phyloP scores from a whole-genome alignment of 2,329 filamentous ascomycete genomes.

The Beauveria sp. region DNA sequence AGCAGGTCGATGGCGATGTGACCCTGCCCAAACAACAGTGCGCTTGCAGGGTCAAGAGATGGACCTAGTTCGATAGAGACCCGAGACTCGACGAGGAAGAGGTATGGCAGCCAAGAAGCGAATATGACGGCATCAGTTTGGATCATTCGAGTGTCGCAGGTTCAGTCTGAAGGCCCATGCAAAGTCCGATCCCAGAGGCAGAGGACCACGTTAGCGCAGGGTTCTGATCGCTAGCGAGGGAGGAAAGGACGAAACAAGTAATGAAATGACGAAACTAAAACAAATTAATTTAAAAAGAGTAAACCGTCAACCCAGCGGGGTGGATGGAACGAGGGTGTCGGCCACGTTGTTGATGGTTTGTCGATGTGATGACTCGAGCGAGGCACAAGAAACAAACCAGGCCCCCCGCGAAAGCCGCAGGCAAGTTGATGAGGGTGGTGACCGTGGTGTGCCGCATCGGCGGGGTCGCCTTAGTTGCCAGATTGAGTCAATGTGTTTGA shows the following conservation, averaged over 20 bases:
- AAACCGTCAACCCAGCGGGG: too few relatives aligned
- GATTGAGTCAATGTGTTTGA: background rate
- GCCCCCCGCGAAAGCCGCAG: slow-evolving; percentile 1
- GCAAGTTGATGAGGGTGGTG: background rate
- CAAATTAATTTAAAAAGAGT: background rate
- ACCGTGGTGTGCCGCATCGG: too few relatives aligned
- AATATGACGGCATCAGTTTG: background rate
- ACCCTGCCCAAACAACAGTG: too few relatives aligned
- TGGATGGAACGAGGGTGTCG: too few relatives aligned
- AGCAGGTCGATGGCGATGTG: background rate
- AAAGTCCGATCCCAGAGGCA: background rate
- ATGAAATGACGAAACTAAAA: background rate
- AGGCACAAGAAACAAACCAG: background rate
- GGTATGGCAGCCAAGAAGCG: background rate
- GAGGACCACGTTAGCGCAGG: background rate
- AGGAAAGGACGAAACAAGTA: background rate
- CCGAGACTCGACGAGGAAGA: background rate
- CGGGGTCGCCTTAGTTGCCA: background rate
- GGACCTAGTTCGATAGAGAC: background rate
- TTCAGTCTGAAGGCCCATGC: background rate
- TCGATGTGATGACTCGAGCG: background rate
- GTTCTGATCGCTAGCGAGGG: background rate
- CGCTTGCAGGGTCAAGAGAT: too few relatives aligned
- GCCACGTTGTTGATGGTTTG: background rate
- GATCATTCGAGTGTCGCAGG: background rate